Conservation (phyloP, 495 filamentous ascomycete genomes). For the Podospora didyma region DNA sequence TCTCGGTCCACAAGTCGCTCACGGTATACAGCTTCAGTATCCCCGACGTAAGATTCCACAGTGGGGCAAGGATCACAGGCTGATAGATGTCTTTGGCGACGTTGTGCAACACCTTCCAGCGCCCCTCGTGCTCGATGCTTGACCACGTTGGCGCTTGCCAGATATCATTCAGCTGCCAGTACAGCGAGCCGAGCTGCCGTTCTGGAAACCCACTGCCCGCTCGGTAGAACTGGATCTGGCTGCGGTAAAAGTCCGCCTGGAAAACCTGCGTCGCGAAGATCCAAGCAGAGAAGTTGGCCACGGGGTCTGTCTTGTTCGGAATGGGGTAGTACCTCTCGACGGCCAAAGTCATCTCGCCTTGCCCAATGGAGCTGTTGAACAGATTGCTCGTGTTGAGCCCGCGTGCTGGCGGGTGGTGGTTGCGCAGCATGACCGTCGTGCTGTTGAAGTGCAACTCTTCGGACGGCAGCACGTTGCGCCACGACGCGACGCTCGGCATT, state of each 20-base stretch:
- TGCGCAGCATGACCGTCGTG: constrained; percentile 54
- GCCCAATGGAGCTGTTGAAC: constrained; percentile 39
- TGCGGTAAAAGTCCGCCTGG: constrained; percentile 63
- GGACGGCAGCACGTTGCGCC: constrained; percentile 50
- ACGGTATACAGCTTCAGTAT: constrained; percentile 58
- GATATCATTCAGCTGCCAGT: constrained; percentile 70
- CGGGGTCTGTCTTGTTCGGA: constrained; percentile 52
- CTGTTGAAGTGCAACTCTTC: constrained; percentile 59
- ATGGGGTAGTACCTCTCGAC: constrained; percentile 58
- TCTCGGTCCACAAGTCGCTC: constrained; percentile 48
- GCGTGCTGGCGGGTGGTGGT: constrained; percentile 61
- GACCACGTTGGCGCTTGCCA: constrained; percentile 70
- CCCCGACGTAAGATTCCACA: constrained; percentile 53
- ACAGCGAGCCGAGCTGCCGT: constrained; percentile 58
- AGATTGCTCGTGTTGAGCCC: constrained; percentile 46
- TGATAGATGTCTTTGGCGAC: constrained; percentile 58
- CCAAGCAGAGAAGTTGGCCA: constrained; percentile 68
- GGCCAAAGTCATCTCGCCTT: constrained; percentile 62
- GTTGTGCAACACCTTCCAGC: constrained; percentile 65
- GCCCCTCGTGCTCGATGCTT: constrained; percentile 58
- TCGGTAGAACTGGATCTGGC: constrained; percentile 62
- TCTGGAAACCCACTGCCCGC: constrained; percentile 57
- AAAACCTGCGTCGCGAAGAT: constrained; percentile 64
- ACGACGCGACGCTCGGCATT: constrained; percentile 62
- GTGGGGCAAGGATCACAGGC: constrained; percentile 57